These are phyloP conservation scores for Dendrocalamus sinicus DNA, from an alignment of 176 grass and related monocot genomes.

Conservation along the genomic window DNA sequence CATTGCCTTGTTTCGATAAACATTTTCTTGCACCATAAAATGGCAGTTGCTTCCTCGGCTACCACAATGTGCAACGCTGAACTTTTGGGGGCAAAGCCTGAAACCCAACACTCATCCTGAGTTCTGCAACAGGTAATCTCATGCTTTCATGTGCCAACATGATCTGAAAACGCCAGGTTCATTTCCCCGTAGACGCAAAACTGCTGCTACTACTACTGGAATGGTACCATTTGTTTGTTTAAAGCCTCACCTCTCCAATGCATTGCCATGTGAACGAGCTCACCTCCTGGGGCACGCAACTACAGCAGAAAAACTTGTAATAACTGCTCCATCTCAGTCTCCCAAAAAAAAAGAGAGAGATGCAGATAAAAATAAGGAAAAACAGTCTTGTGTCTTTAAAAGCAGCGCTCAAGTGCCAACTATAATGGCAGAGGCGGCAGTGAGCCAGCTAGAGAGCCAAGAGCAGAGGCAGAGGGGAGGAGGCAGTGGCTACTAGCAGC, in stretches of 20 bases:
- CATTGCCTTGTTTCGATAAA: background rate
- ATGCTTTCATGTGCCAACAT: slow-evolving; percentile 17
- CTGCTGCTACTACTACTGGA: background rate
- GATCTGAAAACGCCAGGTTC: background rate
- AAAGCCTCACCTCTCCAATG: background rate
- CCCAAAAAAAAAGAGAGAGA: slow-evolving; percentile 23
- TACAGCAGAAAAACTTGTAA: slow-evolving; percentile 29
- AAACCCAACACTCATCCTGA: background rate
- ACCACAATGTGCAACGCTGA: background rate
- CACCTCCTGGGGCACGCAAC: slow-evolving; percentile 35
- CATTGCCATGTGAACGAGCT: slow-evolving; percentile 45
- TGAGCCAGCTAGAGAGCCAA: background rate
- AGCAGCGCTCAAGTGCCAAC: slow-evolving; percentile 41
- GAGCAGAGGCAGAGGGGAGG: background rate
- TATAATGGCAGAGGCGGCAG: slow-evolving; percentile 36
- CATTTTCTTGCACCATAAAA: background rate
- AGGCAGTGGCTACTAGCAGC: background rate
- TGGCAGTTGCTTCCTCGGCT: background rate
- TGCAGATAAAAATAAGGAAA: slow-evolving; percentile 4
- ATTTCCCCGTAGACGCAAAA: background rate
- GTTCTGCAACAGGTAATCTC: background rate
- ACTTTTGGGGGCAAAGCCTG: slow-evolving; percentile 1
- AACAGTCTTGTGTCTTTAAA: slow-evolving; percentile 41
- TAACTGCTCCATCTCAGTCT: slow-evolving; percentile 31
- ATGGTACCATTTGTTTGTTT: slow-evolving; percentile 21